Conservation (phyloP, 345 rosid genomes). For the Syzygium grande region DNA sequence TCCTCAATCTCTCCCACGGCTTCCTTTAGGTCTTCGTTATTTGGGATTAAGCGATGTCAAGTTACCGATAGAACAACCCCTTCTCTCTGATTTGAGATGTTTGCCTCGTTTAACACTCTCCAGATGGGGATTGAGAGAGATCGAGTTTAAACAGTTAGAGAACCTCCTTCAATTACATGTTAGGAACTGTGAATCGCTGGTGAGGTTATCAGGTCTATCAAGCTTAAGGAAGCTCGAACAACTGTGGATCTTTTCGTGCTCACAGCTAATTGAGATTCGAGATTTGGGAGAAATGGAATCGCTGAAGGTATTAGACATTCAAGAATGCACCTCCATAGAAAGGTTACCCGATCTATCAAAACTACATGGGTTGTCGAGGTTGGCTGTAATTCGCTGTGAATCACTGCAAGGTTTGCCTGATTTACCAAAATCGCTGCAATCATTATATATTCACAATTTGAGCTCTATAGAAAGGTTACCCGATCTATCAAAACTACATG, state of each 20-base stretch:
- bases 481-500: no score
- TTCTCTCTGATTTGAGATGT: neutral
- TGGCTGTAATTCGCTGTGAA: no score
- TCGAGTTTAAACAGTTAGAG: neutral
- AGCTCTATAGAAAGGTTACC: no score
- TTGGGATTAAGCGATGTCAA: neutral
- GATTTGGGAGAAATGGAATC: neutral
- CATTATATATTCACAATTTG: no score
- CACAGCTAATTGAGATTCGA: neutral
- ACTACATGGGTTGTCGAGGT: no score
- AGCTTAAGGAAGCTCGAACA: neutral
- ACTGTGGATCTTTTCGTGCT: neutral
- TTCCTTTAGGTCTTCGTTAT: neutral
- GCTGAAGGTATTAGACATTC: no score
- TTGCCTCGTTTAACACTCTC: neutral
- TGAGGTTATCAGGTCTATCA: neutral
- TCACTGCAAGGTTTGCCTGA: no score
- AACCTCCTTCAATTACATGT: neutral
- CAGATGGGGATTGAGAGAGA: neutral
- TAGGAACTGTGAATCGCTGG: neutral
- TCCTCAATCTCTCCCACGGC: no score
- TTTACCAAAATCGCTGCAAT: no score
- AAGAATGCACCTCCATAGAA: neutral
- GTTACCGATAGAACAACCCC: neutral
- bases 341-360: no score